Evolutionary conservation across 2,329 filamentous ascomycete species (phyloP).

Genomic region (Alternaria tenuissima): DNA sequence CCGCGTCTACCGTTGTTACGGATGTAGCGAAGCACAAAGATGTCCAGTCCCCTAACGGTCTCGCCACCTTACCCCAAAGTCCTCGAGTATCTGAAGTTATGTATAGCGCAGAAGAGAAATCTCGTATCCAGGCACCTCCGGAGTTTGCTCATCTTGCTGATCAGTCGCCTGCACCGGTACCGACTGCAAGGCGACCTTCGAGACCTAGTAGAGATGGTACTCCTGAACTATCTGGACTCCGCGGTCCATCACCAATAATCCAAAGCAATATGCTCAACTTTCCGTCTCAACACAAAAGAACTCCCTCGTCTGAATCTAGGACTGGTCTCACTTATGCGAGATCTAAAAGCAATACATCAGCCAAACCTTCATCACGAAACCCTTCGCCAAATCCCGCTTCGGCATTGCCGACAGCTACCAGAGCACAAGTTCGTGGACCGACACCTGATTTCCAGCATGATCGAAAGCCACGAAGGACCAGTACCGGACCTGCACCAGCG

Average conservation of each 20-base stretch:
- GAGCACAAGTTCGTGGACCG: constrained; percentile 40
- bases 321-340: constrained; percentile 27
- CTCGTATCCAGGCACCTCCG: constrained; percentile 44
- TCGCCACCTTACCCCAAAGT: constrained; percentile 60
- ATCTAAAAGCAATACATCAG: constrained; percentile 35
- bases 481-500: constrained; percentile 50
- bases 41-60: constrained; percentile 41
- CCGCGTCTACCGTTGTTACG: constrained; percentile 71
- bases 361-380: constrained; percentile 48
- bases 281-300: constrained; percentile 60
- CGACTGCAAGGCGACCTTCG: constrained; percentile 55
- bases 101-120: constrained; percentile 14
- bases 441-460: constrained; percentile 53
- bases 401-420: constrained; percentile 32
- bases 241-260: constrained; percentile 62
- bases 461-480: constrained; percentile 40
- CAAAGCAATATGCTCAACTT: constrained; percentile 63
- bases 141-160: constrained; percentile 67
- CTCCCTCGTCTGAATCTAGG: constrained; percentile 57
- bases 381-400: constrained; percentile 51
- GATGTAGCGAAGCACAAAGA: constrained; percentile 57
- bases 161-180: constrained; percentile 60
- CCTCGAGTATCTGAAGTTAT: constrained; percentile 47
- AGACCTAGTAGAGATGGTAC: constrained; percentile 59
- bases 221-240: constrained; percentile 52